Conservation (phyloP, 306 rosid species). For the Cucurbita argyrosperma region DNA sequence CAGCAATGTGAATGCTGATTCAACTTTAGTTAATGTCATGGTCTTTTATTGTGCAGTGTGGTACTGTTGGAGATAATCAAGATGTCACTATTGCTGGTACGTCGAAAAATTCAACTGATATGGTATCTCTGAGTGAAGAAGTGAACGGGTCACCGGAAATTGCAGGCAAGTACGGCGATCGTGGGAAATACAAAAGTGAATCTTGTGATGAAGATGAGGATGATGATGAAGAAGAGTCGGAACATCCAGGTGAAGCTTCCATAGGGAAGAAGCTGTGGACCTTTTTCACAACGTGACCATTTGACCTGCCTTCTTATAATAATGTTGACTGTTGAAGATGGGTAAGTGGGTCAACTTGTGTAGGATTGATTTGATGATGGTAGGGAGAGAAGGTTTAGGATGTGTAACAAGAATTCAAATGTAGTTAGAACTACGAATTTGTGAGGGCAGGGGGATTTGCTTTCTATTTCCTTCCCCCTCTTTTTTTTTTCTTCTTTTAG, state of each 20-base stretch:
- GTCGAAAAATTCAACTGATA: constrained; percentile 10
- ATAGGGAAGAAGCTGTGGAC: constrained; percentile 82
- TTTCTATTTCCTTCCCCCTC: constrained; percentile 25
- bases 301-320: constrained; percentile 2
- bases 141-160: constrained; percentile 57
- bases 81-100: constrained; percentile 33
- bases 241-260: constrained; percentile 70
- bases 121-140: constrained; percentile 61
- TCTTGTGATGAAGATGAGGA: constrained; percentile 31
- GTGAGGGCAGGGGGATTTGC: constrained; percentile 33
- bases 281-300: constrained; percentile 55
- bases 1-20: neutral
- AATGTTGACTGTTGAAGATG: constrained; percentile 16
- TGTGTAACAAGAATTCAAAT: constrained; percentile 36
- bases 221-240: constrained; percentile 33
- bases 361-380: constrained; percentile 24
- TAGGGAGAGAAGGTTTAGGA: constrained; percentile 28
- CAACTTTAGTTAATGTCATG: neutral
- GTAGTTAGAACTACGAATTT: constrained; percentile 32
- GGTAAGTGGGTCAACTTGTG: constrained; percentile 14
- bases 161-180: constrained; percentile 18
- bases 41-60: constrained; percentile 24
- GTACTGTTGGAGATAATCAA: constrained; percentile 21
- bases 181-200: constrained; percentile 33
- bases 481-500: constrained; percentile 14